Base-by-base conservation (phyloP, 106 monocot genomes). In the Chionographis japonica region DNA sequence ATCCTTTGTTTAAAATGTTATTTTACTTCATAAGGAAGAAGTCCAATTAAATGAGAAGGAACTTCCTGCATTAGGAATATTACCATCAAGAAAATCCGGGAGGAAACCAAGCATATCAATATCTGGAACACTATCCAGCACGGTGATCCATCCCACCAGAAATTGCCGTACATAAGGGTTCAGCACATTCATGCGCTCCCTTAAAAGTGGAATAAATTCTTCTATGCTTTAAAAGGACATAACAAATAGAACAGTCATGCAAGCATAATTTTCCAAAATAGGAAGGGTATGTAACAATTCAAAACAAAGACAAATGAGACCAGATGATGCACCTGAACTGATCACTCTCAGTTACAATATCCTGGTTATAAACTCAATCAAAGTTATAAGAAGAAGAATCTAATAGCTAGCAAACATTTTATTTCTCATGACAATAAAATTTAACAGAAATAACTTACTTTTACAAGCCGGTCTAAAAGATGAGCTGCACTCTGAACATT, bases 91-190 rank as follows among this genome's bases (percentile, higher is more conserved):
- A 74, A 83, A 78, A 78, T 83, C 83, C 40, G 83, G 83, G 56
- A 83, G 83, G 65, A 83, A 83, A 56, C 83, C 83, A 69, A 83
- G 83, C 83, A 83, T 83, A 56, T 83, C 83, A 78, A 83, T 83
- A 61, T 83, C 83, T 64, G 83, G 83, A 61, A 71, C 78, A 56
- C 83, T 83, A 62, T 83, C 83, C 38, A 83, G 60, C 4, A 83
- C 83, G 2, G 83, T 83, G 62, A 83, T 83, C 83, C 83, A 83
- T 46, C 83, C 83, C 69, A 83, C 83, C 74, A 83, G 56, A 74
- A 83, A 83, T 60, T 83, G 83, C 6, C 83, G 78, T n/a, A 83
- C 83, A 71, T 56, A 71, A 27, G 83, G 78, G 43, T 78, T 83
- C 19, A 83, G 78, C n/a, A 83, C 83, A 74, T 83, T 83, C 83